Conservation (phyloP, 495 filamentous ascomycete genomes). For the Daldinia decipiens region DNA sequence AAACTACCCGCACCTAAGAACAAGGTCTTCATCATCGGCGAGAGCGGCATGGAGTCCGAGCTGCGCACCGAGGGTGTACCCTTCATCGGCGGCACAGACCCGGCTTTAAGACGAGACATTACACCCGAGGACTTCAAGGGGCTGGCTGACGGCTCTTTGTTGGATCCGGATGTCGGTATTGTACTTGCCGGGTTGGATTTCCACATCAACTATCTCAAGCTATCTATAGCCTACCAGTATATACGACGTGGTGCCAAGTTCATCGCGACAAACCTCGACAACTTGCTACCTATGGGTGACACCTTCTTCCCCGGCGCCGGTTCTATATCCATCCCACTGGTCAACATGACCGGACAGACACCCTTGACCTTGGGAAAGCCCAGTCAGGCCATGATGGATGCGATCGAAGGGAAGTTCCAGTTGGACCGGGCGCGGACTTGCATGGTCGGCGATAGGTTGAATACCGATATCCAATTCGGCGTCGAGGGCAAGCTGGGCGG, state of each 20-base stretch:
- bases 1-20: conserved; percentile 78
- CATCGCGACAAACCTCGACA: conserved; percentile 92
- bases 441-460: conserved; percentile 94
- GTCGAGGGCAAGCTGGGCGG: conserved; percentile 90
- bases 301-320: conserved; percentile 93
- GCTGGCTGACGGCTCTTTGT: conserved; percentile 76
- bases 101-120: conserved; percentile 76
- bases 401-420: conserved; percentile 92
- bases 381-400: conserved; percentile 99
- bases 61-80: conserved; percentile 77
- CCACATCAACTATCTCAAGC: conserved; percentile 93
- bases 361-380: conserved; percentile 90
- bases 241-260: conserved; percentile 85
- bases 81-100: conserved; percentile 91
- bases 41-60: conserved; percentile 90
- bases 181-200: conserved; percentile 92
- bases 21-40: conserved; percentile 94
- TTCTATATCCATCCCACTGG: conserved; percentile 78
- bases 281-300: conserved; percentile 80
- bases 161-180: conserved; percentile 88
- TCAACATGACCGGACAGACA: conserved; percentile 74
- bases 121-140: conserved; percentile 78
- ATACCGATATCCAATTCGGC: conserved; percentile 97
- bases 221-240: conserved; percentile 85
- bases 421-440: conserved; percentile 87